Conservation (phyloP, 208 protist genomes). For the Trichomonas vaginalis region DNA sequence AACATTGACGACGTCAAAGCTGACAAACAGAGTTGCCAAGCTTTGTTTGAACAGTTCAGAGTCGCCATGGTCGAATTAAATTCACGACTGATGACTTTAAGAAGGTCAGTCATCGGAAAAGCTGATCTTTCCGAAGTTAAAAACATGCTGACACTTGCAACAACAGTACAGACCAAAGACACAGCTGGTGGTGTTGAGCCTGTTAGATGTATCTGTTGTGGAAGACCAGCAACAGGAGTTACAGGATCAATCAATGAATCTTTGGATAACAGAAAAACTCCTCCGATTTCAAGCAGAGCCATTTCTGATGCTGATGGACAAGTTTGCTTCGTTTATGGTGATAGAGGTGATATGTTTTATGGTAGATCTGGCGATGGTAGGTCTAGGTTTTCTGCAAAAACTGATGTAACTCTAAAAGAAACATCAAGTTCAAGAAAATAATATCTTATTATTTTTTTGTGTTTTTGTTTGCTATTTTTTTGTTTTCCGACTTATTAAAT, state of each 20-base stretch:
- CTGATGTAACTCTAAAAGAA: too few relatives aligned
- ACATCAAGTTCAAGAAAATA: too few relatives aligned
- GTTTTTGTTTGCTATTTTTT: too few relatives aligned
- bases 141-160: background rate
- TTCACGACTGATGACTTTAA: background rate
- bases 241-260: background rate
- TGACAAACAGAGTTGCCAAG: background rate
- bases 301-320: background rate
- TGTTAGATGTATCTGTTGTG: background rate
- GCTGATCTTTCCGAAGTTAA: background rate
- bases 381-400: background rate
- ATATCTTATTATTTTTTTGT: too few relatives aligned
- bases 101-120: background rate
- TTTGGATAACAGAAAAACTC: background rate
- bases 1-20: background rate
- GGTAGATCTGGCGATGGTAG: background rate
- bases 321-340: conserved; percentile 19
- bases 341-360: conserved; percentile 12
- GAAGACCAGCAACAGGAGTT: background rate
- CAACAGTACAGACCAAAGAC: background rate
- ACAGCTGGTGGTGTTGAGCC: background rate
- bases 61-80: background rate
- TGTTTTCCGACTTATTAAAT: too few relatives aligned
- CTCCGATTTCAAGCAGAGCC: background rate
- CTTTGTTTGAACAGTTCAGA: background rate